Percentiles rank a stretch among this genome's conserved stretches.
Evolutionary conservation across 306 rosid genomes (phyloP).

Genomic region (Ormosia semicastrata): DNA sequence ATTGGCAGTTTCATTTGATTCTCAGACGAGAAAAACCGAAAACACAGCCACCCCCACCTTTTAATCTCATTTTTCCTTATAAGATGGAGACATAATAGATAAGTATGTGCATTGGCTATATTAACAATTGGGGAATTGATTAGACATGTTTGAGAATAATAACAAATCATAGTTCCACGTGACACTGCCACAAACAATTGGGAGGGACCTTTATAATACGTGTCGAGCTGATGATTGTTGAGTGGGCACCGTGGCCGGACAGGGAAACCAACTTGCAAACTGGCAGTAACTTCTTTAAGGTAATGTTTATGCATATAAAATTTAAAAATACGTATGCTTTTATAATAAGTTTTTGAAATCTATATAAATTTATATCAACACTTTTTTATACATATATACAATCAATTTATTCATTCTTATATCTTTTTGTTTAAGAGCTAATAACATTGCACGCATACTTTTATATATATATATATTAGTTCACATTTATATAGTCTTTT

Average conservation of each 20-base stretch:
- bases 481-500: too few relatives aligned
- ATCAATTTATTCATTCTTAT: too few relatives aligned
- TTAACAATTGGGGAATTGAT: background rate
- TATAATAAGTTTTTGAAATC: too few relatives aligned
- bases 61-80: background rate
- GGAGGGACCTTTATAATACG: conserved; percentile 9
- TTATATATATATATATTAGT: too few relatives aligned
- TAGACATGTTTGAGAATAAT: background rate
- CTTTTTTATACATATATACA: too few relatives aligned
- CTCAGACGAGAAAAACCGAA: background rate
- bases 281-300: too few relatives aligned
- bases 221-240: background rate
- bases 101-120: background rate
- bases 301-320: too few relatives aligned
- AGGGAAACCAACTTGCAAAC: background rate
- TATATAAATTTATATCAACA: too few relatives aligned
- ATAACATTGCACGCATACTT: too few relatives aligned
- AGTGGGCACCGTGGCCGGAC: background rate
- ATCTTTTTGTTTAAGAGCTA: too few relatives aligned
- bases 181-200: background rate
- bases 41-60: background rate
- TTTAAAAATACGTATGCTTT: too few relatives aligned
- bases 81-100: background rate
- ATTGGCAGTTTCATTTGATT: too few relatives aligned
- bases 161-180: background rate